Evolutionary conservation across 2,329 filamentous ascomycete species (phyloP).

Genomic region (Huntiella abstrusa): DNA sequence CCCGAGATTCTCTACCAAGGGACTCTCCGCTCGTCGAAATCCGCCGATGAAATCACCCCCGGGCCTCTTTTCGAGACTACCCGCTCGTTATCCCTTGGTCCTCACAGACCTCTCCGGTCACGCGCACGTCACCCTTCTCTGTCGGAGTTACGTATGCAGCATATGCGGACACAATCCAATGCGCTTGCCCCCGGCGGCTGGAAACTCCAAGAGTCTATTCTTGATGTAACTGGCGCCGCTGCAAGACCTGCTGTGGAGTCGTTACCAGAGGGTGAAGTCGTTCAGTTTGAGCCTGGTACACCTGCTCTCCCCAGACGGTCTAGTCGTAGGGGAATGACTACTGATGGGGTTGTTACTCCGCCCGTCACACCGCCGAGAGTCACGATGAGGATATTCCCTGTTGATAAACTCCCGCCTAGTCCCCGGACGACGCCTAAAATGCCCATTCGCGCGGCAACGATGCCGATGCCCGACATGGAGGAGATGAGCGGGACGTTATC

Average conservation of each 20-base stretch:
- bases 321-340: background rate
- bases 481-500: constrained; percentile 3
- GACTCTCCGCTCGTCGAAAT: background rate
- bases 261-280: constrained; percentile 7
- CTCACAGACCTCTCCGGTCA: background rate
- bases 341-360: no score
- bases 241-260: constrained; percentile 2
- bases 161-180: constrained; percentile 5
- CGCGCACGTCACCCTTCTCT: background rate
- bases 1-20: background rate
- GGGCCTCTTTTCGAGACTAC: background rate
- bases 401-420: no score
- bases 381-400: background rate
- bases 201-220: constrained; percentile 9
- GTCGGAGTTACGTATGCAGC: constrained; percentile 1
- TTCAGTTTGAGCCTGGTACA: constrained; percentile 1
- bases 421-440: no score
- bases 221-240: constrained; percentile 9
- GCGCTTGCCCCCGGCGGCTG: constrained; percentile 5
- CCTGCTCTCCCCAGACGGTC: background rate
- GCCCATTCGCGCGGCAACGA: background rate
- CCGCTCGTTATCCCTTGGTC: constrained; percentile 5
- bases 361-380: background rate
- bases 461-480: background rate
- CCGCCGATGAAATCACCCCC: background rate